Conservation (phyloP, 306 rosid genomes). For the Medicago ruthenica region DNA sequence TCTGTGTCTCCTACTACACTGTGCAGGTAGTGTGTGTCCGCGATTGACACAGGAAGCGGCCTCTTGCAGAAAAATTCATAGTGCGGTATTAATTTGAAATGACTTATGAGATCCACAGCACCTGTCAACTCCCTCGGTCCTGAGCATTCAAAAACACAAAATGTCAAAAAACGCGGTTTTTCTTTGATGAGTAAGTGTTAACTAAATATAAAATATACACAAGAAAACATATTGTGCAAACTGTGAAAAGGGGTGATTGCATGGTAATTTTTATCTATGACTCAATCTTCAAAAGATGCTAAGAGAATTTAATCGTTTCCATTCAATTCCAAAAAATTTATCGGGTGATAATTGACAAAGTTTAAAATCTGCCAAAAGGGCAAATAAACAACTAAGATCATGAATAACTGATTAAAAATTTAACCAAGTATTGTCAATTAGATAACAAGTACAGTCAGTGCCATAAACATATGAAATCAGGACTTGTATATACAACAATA, state of each 20-base stretch:
- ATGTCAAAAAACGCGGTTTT: conserved; percentile 9
- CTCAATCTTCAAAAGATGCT: too few species aligned
- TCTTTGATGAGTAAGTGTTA: neutral
- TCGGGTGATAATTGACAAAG: neutral
- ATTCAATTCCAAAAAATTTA: neutral
- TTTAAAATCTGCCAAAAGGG: too few species aligned
- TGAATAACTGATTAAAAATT: too few species aligned
- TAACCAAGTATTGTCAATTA: neutral
- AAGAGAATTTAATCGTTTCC: too few species aligned
- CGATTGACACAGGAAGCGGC: conserved; percentile 81
- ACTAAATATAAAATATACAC: neutral
- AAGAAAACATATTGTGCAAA: neutral
- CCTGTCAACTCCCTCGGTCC: conserved; percentile 97
- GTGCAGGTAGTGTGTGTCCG: conserved; percentile 89
- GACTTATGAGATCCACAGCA: conserved; percentile 88
- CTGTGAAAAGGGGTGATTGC: neutral
- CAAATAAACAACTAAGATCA: too few species aligned
- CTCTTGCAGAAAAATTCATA: conserved; percentile 96
- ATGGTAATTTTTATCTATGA: neutral
- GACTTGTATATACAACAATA: neutral
- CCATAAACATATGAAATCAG: conserved; percentile 17
- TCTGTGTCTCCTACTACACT: conserved; percentile 94
- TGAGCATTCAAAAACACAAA: conserved; percentile 43
- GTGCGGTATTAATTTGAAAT: conserved; percentile 84
- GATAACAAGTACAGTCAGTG: neutral